These are phyloP conservation scores for Trichoderma gracile DNA, from an alignment of 2,329 filamentous ascomycete genomes.

Conservation along the genomic window DNA sequence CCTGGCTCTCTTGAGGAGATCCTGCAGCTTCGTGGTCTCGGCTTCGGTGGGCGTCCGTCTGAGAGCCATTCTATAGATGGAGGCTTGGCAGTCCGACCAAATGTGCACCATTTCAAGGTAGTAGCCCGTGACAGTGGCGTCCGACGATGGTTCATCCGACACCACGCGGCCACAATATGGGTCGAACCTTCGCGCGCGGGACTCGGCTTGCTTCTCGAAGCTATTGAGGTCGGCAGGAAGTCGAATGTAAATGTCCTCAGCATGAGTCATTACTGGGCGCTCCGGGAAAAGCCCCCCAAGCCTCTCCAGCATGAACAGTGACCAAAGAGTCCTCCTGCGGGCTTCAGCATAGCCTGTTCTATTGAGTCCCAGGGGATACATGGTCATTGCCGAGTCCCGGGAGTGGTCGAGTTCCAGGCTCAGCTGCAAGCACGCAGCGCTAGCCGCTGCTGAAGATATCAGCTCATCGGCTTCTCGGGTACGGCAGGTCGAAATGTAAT, in stretches of 20 bases:
- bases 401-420: conserved; percentile 61
- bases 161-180: conserved; percentile 39
- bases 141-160: conserved; percentile 38
- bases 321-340: conserved; percentile 71
- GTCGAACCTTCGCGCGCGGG: conserved; percentile 62
- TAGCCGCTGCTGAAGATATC: conserved; percentile 61
- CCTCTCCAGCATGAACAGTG: conserved; percentile 68
- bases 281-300: conserved; percentile 60
- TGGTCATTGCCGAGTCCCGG: conserved; percentile 41
- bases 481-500: conserved; percentile 63
- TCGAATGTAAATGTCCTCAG: conserved; percentile 66
- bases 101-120: conserved; percentile 63
- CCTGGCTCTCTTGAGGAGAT: conserved; percentile 53
- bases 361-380: conserved; percentile 59
- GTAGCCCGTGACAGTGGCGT: conserved; percentile 62
- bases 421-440: conserved; percentile 59
- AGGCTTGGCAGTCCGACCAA: conserved; percentile 64
- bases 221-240: conserved; percentile 62
- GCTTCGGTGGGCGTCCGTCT: conserved; percentile 33
- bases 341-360: conserved; percentile 63
- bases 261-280: conserved; percentile 57
- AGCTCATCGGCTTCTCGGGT: conserved; percentile 63
- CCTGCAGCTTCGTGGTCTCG: conserved; percentile 43
- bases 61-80: conserved; percentile 49
- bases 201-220: conserved; percentile 62